Conservation (phyloP, 1,284 basidiomycete species). For the Ceratobasidium sp. region DNA sequence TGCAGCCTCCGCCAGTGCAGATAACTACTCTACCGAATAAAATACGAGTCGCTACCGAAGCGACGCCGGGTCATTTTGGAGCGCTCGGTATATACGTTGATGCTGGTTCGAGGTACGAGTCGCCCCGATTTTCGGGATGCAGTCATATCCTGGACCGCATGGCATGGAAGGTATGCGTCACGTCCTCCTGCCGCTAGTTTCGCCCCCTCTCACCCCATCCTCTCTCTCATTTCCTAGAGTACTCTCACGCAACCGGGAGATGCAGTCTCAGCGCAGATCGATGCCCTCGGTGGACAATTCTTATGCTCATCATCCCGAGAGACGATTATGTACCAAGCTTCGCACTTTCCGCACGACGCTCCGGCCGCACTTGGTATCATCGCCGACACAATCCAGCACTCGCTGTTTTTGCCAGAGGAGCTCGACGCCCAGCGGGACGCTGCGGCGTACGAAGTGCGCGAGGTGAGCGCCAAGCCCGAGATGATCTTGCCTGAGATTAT, state of each 20-base stretch:
- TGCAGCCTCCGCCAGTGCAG: constrained; percentile 52
- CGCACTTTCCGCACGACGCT: constrained; percentile 89
- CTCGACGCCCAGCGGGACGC: constrained; percentile 88
- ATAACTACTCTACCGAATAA: constrained; percentile 93
- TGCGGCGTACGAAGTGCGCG: constrained; percentile 92
- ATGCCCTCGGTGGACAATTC: constrained; percentile 92
- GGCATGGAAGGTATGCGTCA: constrained; percentile 88
- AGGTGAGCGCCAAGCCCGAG: constrained; percentile 91
- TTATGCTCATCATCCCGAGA: constrained; percentile 92
- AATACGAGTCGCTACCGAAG: constrained; percentile 91
- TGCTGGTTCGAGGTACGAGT: constrained; percentile 94
- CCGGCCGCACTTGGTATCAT: constrained; percentile 88
- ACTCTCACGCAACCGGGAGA: constrained; percentile 65
- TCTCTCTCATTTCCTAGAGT: constrained; percentile 55
- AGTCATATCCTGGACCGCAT: constrained; percentile 95
- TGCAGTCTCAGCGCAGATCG: constrained; percentile 86
- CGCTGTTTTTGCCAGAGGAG: constrained; percentile 83
- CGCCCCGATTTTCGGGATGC: constrained; percentile 78
- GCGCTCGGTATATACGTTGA: constrained; percentile 95
- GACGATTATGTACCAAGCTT: constrained; percentile 98
- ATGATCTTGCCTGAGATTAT: constrained; percentile 95
- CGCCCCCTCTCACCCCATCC: constrained; percentile 1
- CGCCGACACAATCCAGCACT: constrained; percentile 89
- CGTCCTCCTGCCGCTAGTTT: constrained; percentile 22
- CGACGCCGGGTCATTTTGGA: constrained; percentile 93